Evolutionary conservation across 2,329 filamentous ascomycete species (phyloP), one percentile per base, ranked within the genome.

Genomic region (Karstenula rhodostoma): DNA sequence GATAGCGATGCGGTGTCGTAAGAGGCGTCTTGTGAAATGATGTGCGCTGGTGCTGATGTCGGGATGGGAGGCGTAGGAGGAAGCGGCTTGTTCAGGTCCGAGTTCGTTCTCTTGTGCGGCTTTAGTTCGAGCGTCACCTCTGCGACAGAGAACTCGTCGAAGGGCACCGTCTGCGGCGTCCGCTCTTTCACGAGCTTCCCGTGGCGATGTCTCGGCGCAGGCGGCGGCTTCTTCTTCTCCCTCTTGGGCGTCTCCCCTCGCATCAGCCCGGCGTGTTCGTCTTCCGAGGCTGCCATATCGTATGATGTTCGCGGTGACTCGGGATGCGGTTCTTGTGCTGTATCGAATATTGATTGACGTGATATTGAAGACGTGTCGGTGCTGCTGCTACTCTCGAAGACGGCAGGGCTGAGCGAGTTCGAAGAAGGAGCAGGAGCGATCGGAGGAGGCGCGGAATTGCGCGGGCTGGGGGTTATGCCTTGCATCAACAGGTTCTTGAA

Each of bases 401-500:
- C 63, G 51, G 73, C 59, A 53, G 68, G 64, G 47, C 56, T 63
- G 40, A 64, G 54, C 32, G 73, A 54, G 19, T 64, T 71, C 50
- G 69, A 60, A 51, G 72, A 59, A 63, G 68, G 63, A 35, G 66
- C 63, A 63, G 68, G 63, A 40, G 65, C 63, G 27, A 61, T 55
- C 59, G 73, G 68, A 5, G 73, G 56, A 46, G 74, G 57, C 55
- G 70, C 67, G 63, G 72, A 64, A 58, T 57, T 61, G 33, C 71
- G 67, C 63, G 72, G 77, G 62, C 73, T 84, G 37, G 85, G 74
- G 68, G 8, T 32, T 32, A 88, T 86, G 22, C 92, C 92, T 0
- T 91, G 95, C 79, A 95, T 82, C 50, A 95, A 83, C 62, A 95
- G 79, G 60, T 89, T 85, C 71, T 89, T 89, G 79, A 95, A 95